Conservation (phyloP, 177 flowering plant genomes). For the Vitis hybrid region DNA sequence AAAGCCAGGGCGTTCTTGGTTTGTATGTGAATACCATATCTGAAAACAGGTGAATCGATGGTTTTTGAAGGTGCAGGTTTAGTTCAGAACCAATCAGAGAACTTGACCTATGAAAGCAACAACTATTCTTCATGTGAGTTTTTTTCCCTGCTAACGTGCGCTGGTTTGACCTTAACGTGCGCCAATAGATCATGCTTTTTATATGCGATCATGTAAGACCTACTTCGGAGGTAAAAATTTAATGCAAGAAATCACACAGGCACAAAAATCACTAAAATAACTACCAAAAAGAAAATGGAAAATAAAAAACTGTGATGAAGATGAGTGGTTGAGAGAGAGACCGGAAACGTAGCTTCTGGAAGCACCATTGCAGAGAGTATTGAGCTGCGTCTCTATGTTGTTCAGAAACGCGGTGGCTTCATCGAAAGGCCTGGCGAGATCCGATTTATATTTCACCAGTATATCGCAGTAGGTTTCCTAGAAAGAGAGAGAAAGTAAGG, state of each 20-base stretch:
- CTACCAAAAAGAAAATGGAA: too few relatives aligned
- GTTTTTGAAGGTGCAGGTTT: background rate
- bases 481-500: background rate
- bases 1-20: background rate
- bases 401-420: conserved; percentile 85
- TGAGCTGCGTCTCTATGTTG: conserved; percentile 72
- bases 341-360: conserved; percentile 43
- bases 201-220: conserved; percentile 5
- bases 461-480: conserved; percentile 80
- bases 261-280: too few relatives aligned
- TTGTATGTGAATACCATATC: background rate
- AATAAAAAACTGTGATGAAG: too few relatives aligned
- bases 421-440: conserved; percentile 75
- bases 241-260: background rate
- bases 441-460: conserved; percentile 81
- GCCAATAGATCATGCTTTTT: too few relatives aligned
- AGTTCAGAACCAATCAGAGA: conserved; percentile 1
- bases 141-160: conserved; percentile 8
- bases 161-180: background rate
- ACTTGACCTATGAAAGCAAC: conserved; percentile 1
- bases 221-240: background rate
- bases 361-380: conserved; percentile 67
- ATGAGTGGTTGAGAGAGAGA: conserved; percentile 21
- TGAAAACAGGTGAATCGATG: background rate
- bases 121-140: conserved; percentile 4